Evolutionary conservation across 2,329 filamentous ascomycete genomes (phyloP).

Genomic region (Harringtonia lauricola): DNA sequence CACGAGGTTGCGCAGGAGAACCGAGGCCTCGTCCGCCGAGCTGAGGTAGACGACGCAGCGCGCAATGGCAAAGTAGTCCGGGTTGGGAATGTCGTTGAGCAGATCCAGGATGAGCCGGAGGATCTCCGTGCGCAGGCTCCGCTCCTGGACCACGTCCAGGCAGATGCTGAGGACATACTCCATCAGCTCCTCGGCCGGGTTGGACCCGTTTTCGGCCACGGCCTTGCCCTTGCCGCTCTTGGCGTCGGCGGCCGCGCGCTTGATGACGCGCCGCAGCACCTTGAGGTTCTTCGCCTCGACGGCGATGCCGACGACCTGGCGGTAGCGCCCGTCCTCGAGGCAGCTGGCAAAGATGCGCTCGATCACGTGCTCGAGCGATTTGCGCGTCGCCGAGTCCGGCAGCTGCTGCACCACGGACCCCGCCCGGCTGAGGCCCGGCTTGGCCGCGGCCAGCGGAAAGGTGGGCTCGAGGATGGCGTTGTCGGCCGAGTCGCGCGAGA

Average conservation of each 20-base stretch:
- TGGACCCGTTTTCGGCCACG: slow-evolving; percentile 30
- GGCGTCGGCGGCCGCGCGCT: slow-evolving; percentile 79
- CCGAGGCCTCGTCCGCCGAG: slow-evolving; percentile 80
- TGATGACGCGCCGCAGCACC: slow-evolving; percentile 75
- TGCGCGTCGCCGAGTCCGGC: slow-evolving; percentile 59
- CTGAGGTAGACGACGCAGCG: slow-evolving; percentile 96
- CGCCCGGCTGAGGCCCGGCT: slow-evolving; percentile 42
- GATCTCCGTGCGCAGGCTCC: slow-evolving; percentile 73
- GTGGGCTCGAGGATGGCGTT: slow-evolving; percentile 50
- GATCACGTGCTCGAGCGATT: slow-evolving; percentile 72
- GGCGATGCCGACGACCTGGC: slow-evolving; percentile 93
- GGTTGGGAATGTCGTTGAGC: slow-evolving; percentile 82
- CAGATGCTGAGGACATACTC: slow-evolving; percentile 93
- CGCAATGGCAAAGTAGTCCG: slow-evolving; percentile 96
- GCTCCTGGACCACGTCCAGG: slow-evolving; percentile 95
- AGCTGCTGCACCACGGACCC: slow-evolving; percentile 56
- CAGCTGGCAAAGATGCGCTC: slow-evolving; percentile 87
- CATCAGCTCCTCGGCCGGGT: slow-evolving; percentile 81
- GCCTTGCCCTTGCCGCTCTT: slow-evolving; percentile 56
- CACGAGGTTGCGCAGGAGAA: slow-evolving; percentile 73
- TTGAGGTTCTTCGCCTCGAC: slow-evolving; percentile 90
- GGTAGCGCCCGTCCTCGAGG: slow-evolving; percentile 74
- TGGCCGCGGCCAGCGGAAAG: slow-evolving; percentile 37
- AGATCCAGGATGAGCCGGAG: slow-evolving; percentile 86
- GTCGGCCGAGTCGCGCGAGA: slow-evolving; percentile 69